Percentiles rank a stretch among this genome's conserved stretches.
These are phyloP conservation scores for Nothophytophthora sp. DNA, from an alignment of 352 stramenopile species.

Conservation along the genomic window DNA sequence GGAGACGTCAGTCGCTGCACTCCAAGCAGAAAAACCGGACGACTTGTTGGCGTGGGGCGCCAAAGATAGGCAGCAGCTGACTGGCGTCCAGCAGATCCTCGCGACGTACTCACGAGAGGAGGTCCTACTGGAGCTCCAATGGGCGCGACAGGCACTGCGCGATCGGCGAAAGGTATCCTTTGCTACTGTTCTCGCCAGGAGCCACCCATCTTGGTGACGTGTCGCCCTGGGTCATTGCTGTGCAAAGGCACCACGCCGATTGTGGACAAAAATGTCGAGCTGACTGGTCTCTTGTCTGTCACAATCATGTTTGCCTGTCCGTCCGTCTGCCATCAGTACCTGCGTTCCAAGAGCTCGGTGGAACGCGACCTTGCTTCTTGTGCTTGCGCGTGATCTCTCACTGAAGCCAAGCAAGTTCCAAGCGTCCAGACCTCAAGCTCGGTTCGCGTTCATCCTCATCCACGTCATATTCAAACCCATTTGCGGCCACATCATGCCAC, in stretches of 20 bases:
- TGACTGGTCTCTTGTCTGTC: slow-evolving; percentile 14
- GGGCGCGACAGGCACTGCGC: slow-evolving; percentile 43
- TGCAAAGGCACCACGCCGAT: slow-evolving; percentile 9
- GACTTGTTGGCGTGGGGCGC: not conserved
- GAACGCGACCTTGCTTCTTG: slow-evolving; percentile 5
- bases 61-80: slow-evolving; percentile 20
- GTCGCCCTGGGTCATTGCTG: not conserved
- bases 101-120: slow-evolving; percentile 47
- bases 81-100: slow-evolving; percentile 39
- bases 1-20: slow-evolving; percentile 21
- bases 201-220: not conserved
- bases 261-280: not conserved
- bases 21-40: slow-evolving; percentile 21
- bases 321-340: slow-evolving; percentile 23
- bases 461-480: slow-evolving; percentile 18
- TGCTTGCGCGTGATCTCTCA: slow-evolving; percentile 8
- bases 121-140: slow-evolving; percentile 58
- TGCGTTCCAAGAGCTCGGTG: slow-evolving; percentile 28
- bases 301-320: not conserved
- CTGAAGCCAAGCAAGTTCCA: not conserved
- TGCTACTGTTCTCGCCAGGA: not conserved
- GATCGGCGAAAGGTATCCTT: slow-evolving; percentile 46
- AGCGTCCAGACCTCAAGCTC: not conserved
- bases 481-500: slow-evolving; percentile 9
- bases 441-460: slow-evolving; percentile 5